Percentiles rank a stretch among this genome's conserved stretches.
phyloP scores from a whole-genome alignment of 176 grass and related monocot species.

The Musa beccarii region DNA sequence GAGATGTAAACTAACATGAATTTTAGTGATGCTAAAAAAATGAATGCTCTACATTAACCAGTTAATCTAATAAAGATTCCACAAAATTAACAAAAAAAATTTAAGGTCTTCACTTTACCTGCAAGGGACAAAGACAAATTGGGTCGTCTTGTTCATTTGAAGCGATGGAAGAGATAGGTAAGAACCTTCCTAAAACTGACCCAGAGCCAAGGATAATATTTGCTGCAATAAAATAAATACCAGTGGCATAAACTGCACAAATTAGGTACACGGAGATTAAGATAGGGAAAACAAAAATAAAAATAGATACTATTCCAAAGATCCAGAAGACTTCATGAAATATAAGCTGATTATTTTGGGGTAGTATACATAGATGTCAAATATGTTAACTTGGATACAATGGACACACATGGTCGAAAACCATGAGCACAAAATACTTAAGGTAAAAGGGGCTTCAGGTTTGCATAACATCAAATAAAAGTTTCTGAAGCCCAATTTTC shows the following conservation, averaged over 20 bases:
- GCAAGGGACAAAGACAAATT: conserved; percentile 42
- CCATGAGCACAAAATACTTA: no score
- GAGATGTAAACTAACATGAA: background rate
- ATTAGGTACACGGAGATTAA: background rate
- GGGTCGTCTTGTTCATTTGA: conserved; percentile 25
- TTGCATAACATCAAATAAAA: no score
- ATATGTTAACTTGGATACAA: no score
- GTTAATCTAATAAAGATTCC: conserved; percentile 5
- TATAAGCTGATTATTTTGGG: no score
- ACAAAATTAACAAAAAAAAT: conserved; percentile 5
- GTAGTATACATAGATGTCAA: no score
- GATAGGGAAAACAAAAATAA: background rate
- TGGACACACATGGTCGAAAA: no score
- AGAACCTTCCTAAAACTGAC: conserved; percentile 35
- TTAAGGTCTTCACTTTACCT: conserved; percentile 26
- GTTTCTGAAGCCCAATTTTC: no score
- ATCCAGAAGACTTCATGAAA: no score
- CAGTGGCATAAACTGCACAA: background rate
- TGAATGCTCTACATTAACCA: background rate
- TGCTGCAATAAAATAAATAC: conserved; percentile 30
- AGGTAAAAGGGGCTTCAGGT: no score
- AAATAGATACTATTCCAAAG: background rate
- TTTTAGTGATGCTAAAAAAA: background rate
- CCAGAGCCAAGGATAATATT: conserved; percentile 40
- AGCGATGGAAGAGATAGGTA: conserved; percentile 24